A percentile compares a stretch with the other conserved stretches of the same genome.
These are phyloP conservation scores for Celoporthe dispersa DNA, from an alignment of 2,329 filamentous ascomycete species.

Conservation along the genomic window DNA sequence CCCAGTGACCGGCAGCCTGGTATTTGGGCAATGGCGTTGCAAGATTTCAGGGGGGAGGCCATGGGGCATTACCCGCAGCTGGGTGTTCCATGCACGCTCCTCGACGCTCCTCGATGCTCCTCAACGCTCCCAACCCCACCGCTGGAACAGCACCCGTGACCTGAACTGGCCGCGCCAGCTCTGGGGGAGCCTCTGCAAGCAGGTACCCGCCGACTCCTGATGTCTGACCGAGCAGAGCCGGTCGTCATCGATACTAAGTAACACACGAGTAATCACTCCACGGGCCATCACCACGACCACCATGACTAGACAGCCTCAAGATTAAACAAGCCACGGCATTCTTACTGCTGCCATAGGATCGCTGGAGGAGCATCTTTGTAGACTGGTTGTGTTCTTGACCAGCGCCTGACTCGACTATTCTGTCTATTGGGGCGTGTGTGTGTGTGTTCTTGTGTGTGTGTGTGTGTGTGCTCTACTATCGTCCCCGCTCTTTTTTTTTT, in stretches of 20 bases:
- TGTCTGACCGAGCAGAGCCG: neutral
- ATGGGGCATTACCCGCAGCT: neutral
- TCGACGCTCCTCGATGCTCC: neutral
- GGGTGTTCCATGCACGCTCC: neutral
- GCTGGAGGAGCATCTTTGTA: neutral
- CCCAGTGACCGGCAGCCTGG: neutral
- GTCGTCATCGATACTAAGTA: neutral
- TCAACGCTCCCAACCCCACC: neutral
- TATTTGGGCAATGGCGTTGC: neutral
- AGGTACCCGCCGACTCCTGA: conserved; percentile 1
- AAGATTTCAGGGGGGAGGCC: conserved; percentile 2
- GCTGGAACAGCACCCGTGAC: conserved; percentile 2
- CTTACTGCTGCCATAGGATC: neutral
- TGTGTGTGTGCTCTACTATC: neutral
- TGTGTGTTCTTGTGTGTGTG: neutral
- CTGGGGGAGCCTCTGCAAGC: neutral
- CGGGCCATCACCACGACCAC: neutral
- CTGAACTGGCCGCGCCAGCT: neutral
- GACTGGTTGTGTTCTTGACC: conserved; percentile 23
- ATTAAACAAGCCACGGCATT: neutral
- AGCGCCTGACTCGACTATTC: conserved; percentile 5
- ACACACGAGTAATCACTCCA: neutral
- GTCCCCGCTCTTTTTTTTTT: neutral
- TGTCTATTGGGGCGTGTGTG: neutral
- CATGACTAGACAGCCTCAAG: neutral